These are phyloP conservation scores for Tulasnella sp. DNA, from an alignment of 768 basidiomycete species.

Conservation along the genomic window DNA sequence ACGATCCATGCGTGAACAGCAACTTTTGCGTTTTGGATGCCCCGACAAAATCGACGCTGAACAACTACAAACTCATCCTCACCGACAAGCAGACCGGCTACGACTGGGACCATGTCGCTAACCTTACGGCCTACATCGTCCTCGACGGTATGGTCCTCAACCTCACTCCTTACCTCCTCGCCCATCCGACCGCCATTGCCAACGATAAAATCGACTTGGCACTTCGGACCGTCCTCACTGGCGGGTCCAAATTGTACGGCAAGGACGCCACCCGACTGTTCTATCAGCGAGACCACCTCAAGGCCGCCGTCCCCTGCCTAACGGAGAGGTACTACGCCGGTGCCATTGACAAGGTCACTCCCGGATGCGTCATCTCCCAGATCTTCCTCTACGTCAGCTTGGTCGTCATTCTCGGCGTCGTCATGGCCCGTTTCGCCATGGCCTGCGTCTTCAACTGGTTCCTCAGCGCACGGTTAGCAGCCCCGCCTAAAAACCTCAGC, in stretches of 20 bases:
- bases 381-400: constrained; percentile 85
- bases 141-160: constrained; percentile 92
- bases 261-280: constrained; percentile 89
- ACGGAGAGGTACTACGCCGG: constrained; percentile 81
- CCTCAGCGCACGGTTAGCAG: constrained; percentile 69
- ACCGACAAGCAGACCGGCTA: constrained; percentile 71
- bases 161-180: constrained; percentile 69
- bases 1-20: constrained; percentile 48
- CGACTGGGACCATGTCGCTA: constrained; percentile 77
- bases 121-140: constrained; percentile 66
- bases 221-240: constrained; percentile 60
- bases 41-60: constrained; percentile 35
- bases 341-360: constrained; percentile 91
- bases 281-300: constrained; percentile 52
- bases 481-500: constrained; percentile 64
- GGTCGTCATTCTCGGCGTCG: constrained; percentile 81
- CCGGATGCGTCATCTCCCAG: constrained; percentile 86
- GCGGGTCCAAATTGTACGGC: constrained; percentile 41
- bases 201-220: constrained; percentile 72
- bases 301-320: constrained; percentile 66
- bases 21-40: constrained; percentile 5
- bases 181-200: constrained; percentile 55
- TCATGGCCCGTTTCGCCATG: constrained; percentile 89
- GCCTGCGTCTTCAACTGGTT: constrained; percentile 97
- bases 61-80: constrained; percentile 50